These are phyloP conservation scores for Globisporangium paroecandrum DNA, from an alignment of 352 stramenopile genomes.

Conservation along the genomic window DNA sequence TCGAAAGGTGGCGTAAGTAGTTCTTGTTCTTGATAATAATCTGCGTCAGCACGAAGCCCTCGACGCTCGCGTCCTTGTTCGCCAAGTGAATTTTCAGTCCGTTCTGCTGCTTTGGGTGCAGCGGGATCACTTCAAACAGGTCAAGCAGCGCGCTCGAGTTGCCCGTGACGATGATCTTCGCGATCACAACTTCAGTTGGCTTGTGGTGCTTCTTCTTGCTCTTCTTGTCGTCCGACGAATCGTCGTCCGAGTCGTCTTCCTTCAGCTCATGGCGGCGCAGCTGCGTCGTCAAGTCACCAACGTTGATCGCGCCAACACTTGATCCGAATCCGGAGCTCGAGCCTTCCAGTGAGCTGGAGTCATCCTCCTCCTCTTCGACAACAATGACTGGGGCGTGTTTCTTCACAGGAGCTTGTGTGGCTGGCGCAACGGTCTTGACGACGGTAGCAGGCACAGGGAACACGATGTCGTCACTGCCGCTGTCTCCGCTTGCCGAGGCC, in stretches of 20 bases:
- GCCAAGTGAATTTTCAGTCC: constrained; percentile 46
- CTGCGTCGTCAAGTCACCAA: constrained; percentile 16
- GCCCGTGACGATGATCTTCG: constrained; percentile 49
- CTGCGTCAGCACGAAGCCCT: constrained; percentile 54
- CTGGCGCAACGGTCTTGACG: neutral
- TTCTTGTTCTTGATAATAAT: constrained; percentile 52
- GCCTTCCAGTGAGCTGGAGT: constrained; percentile 6
- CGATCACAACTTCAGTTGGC: constrained; percentile 31
- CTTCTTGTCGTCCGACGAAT: constrained; percentile 15
- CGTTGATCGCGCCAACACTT: neutral
- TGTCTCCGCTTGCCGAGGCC: neutral
- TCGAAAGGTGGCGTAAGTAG: constrained; percentile 33
- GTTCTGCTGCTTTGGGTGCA: constrained; percentile 37
- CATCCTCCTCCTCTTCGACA: neutral
- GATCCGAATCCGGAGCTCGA: neutral
- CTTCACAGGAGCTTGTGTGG: neutral
- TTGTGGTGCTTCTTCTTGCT: constrained; percentile 13
- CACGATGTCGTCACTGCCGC: neutral
- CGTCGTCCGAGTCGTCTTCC: constrained; percentile 6
- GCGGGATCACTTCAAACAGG: constrained; percentile 35
- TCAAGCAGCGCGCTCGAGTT: constrained; percentile 52
- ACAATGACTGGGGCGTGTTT: neutral
- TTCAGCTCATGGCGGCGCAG: constrained; percentile 5
- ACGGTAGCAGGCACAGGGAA: constrained; percentile 7
- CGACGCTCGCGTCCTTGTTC: constrained; percentile 44